phyloP scores from a whole-genome alignment of 2,329 filamentous ascomycete species.

The Juglanconis oblonga region DNA sequence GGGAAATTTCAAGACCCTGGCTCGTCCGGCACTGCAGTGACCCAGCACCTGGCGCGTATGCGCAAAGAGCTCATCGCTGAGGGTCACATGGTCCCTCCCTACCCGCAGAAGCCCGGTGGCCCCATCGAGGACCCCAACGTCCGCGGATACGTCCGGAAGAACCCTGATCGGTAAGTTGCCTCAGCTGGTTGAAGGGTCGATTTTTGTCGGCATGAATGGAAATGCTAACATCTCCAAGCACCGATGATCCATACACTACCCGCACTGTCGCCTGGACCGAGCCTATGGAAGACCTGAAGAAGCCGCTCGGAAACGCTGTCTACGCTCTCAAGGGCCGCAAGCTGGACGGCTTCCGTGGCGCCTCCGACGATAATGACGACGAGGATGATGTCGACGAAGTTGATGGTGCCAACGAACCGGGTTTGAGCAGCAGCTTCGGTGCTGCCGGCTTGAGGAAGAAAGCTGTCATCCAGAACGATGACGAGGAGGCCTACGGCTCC shows the following conservation, averaged over 20 bases:
- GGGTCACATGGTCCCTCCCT: constrained; percentile 41
- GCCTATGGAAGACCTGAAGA: constrained; percentile 29
- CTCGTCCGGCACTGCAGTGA: constrained; percentile 35
- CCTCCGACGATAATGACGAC: background rate
- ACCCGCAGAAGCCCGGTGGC: constrained; percentile 25
- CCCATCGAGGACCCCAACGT: constrained; percentile 24
- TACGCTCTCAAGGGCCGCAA: background rate
- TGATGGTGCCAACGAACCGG: background rate
- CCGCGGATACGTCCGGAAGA: constrained; percentile 31
- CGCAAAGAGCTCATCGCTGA: constrained; percentile 33
- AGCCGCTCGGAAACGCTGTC: constrained; percentile 27
- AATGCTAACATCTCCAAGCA: background rate
- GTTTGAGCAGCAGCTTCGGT: background rate
- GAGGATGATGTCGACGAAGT: background rate
- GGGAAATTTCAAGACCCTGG: constrained; percentile 29
- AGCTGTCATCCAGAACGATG: no score
- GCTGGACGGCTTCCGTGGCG: background rate
- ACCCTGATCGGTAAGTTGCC: constrained; percentile 19
- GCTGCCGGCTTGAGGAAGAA: no score
- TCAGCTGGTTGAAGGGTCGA: no score
- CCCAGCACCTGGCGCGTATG: constrained; percentile 35
- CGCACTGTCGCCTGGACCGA: constrained; percentile 33
- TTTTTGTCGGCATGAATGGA: background rate
- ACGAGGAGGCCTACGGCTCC: no score
- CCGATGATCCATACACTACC: constrained; percentile 23